phyloP scores from a whole-genome alignment of 179 eudicot species.

The Amaranthus tricolor region DNA sequence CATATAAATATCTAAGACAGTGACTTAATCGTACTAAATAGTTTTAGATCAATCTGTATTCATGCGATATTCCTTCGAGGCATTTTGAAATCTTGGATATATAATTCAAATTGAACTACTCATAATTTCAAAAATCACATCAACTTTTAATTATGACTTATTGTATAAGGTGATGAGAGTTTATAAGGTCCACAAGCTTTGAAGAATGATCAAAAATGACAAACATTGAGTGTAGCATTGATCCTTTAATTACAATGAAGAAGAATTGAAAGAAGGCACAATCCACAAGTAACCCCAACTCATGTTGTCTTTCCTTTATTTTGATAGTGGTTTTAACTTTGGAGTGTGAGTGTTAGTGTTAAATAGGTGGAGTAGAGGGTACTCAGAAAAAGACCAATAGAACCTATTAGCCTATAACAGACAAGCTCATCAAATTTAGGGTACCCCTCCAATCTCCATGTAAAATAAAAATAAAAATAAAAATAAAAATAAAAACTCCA shows the following conservation, averaged over 20 bases:
- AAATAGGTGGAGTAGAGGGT: conserved; percentile 14
- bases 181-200: neutral
- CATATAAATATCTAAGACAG: too few species aligned
- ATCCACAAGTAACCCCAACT: conserved; percentile 9
- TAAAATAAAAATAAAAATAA: neutral
- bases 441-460: conserved; percentile 33
- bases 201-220: neutral
- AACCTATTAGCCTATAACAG: conserved; percentile 12
- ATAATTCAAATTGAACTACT: neutral
- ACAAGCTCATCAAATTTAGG: conserved; percentile 14
- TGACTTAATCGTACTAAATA: too few species aligned
- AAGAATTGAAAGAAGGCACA: neutral
- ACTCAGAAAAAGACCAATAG: conserved; percentile 1
- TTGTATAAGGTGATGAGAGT: neutral
- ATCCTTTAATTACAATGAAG: neutral
- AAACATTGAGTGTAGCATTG: neutral
- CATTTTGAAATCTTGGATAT: neutral
- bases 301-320: neutral
- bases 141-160: neutral
- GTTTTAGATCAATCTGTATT: too few species aligned
- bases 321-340: conserved; percentile 26
- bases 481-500: conserved; percentile 21
- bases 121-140: neutral
- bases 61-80: too few species aligned
- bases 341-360: conserved; percentile 13